Conservation (phyloP, 495 filamentous ascomycete species). For the Xylaria flabelliformis region DNA sequence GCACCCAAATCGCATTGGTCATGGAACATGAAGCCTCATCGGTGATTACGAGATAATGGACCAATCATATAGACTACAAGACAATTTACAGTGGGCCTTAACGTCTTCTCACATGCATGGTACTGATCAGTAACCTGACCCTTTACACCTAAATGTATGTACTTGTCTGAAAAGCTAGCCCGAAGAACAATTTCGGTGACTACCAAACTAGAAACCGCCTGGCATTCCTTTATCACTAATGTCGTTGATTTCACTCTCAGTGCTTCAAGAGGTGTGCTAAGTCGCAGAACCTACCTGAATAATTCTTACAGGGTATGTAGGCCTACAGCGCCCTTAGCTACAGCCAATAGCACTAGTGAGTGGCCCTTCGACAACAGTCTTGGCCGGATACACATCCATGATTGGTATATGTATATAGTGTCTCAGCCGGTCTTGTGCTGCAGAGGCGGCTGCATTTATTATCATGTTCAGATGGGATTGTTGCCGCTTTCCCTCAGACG, state of each 20-base stretch:
- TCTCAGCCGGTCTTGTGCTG: conserved; percentile 21
- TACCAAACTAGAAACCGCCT: neutral
- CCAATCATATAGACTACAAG: neutral
- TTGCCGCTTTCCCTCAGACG: conserved; percentile 16
- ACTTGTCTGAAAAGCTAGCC: neutral
- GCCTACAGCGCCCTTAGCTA: conserved; percentile 24
- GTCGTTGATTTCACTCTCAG: neutral
- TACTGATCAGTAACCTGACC: too few relatives aligned
- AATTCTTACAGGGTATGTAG: neutral
- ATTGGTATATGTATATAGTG: conserved; percentile 8
- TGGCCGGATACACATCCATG: conserved; percentile 11
- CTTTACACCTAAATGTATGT: neutral
- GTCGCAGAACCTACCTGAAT: neutral
- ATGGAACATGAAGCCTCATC: conserved; percentile 25
- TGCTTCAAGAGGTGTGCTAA: neutral
- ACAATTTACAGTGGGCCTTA: neutral
- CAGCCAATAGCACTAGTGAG: conserved; percentile 27
- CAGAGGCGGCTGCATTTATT: conserved; percentile 27
- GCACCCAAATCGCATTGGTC: conserved; percentile 25
- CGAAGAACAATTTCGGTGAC: neutral
- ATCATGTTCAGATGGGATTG: conserved; percentile 27
- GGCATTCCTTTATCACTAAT: neutral
- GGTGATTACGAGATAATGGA: neutral
- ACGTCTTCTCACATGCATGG: neutral
- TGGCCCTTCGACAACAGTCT: conserved; percentile 14